These are phyloP conservation scores for Yarrowia phangngaensis DNA, from an alignment of 805 yeast species.

Conservation along the genomic window DNA sequence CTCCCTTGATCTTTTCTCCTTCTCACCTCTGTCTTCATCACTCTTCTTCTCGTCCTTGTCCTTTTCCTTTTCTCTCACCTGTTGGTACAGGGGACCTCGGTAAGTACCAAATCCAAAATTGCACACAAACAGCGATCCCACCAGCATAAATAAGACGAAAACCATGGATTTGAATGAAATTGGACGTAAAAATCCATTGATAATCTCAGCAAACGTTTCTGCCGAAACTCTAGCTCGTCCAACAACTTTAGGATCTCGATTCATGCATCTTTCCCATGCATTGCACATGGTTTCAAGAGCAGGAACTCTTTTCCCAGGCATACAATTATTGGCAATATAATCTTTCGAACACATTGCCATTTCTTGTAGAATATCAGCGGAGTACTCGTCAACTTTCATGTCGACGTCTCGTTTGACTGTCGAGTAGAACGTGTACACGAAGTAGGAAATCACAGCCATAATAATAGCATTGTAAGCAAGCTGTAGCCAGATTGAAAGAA, in stretches of 20 bases:
- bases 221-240: constrained; percentile 74
- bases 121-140: constrained; percentile 36
- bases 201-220: constrained; percentile 74
- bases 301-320: constrained; percentile 61
- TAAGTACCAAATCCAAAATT: constrained; percentile 35
- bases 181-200: constrained; percentile 69
- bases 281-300: constrained; percentile 67
- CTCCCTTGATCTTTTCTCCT: constrained; percentile 1
- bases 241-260: constrained; percentile 61
- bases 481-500: constrained; percentile 51
- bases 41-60: not conserved
- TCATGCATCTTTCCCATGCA: constrained; percentile 79
- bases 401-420: constrained; percentile 68
- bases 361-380: constrained; percentile 57
- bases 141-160: constrained; percentile 34
- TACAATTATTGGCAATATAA: constrained; percentile 68
- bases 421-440: constrained; percentile 49
- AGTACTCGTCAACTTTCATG: constrained; percentile 60
- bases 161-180: constrained; percentile 66
- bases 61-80: constrained; percentile 13
- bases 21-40: not conserved
- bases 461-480: constrained; percentile 55
- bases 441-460: constrained; percentile 49
- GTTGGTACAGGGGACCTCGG: constrained; percentile 26
- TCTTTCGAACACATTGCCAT: constrained; percentile 67